phyloP scores from a whole-genome alignment of 257 asterid genomes.

The Fraxinus americana region DNA sequence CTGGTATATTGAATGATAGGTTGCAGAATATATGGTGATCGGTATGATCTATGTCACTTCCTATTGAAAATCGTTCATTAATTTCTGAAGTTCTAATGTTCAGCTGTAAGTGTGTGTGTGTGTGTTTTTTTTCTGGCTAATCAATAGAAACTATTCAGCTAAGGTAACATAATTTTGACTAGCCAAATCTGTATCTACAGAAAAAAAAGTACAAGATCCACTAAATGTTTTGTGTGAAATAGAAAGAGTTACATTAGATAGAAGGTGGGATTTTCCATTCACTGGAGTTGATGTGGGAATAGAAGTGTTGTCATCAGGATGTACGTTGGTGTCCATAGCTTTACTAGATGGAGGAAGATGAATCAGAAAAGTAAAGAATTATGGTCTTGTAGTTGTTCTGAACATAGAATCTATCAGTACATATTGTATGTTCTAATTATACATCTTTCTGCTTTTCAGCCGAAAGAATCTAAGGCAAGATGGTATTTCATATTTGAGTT shows the following conservation, averaged over 20 bases:
- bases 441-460: background rate
- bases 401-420: background rate
- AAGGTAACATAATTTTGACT: background rate
- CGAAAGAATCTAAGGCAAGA: background rate
- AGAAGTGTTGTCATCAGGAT: conserved; percentile 18
- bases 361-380: conserved; percentile 13
- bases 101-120: background rate
- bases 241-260: conserved; percentile 22
- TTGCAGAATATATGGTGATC: conserved; percentile 11
- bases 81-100: background rate
- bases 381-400: background rate
- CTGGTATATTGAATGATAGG: no score
- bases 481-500: conserved; percentile 6
- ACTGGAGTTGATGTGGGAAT: no score
- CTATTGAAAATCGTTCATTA: background rate
- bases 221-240: background rate
- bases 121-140: background rate
- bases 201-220: background rate
- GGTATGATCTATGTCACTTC: background rate
- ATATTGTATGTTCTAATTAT: background rate
- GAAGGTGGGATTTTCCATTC: conserved; percentile 1
- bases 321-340: no score
- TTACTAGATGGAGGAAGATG: conserved; percentile 7
- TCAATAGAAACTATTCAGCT: background rate
- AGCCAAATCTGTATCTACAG: background rate